phyloP scores from a whole-genome alignment of 1,284 basidiomycete species.

The Jaminaea rosea region DNA sequence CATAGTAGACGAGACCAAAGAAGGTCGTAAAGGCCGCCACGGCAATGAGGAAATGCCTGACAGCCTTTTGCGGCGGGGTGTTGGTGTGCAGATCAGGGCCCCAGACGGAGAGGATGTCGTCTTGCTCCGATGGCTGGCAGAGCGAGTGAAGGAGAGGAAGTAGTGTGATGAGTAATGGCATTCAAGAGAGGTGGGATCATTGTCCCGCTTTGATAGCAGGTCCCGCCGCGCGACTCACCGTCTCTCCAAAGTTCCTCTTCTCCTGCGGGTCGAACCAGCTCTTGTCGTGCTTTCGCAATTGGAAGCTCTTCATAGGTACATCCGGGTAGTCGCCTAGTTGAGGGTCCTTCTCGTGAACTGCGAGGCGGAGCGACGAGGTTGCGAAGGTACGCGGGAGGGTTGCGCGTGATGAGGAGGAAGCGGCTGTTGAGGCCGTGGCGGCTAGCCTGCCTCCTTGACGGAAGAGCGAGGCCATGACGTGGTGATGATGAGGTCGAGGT shows the following conservation, averaged over 20 bases:
- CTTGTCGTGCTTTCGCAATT: slow-evolving; percentile 35
- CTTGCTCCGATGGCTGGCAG: slow-evolving; percentile 39
- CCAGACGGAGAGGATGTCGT: slow-evolving; percentile 45
- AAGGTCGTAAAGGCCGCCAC: slow-evolving; percentile 22
- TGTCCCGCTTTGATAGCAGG: not conserved
- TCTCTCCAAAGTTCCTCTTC: slow-evolving; percentile 45
- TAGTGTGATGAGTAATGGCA: not conserved
- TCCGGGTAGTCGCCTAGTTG: slow-evolving; percentile 46
- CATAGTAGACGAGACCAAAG: slow-evolving; percentile 27
- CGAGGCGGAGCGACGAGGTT: not conserved
- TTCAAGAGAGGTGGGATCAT: not conserved
- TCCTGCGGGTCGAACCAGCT: slow-evolving; percentile 46
- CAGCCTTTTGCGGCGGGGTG: slow-evolving; percentile 25
- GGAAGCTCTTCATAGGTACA: slow-evolving; percentile 27
- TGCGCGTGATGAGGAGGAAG: no score
- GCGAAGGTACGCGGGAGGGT: not conserved
- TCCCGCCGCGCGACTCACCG: slow-evolving; percentile 16
- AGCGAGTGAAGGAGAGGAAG: not conserved
- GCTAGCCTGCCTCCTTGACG: no score
- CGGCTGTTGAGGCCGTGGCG: no score
- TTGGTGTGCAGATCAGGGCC: slow-evolving; percentile 39
- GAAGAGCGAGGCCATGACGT: no score
- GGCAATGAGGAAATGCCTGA: slow-evolving; percentile 36
- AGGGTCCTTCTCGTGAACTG: slow-evolving; percentile 28
- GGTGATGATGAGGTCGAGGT: no score